These are phyloP conservation scores for Agrostemma githago DNA, from an alignment of 148 eudicot species.

Conservation along the genomic window DNA sequence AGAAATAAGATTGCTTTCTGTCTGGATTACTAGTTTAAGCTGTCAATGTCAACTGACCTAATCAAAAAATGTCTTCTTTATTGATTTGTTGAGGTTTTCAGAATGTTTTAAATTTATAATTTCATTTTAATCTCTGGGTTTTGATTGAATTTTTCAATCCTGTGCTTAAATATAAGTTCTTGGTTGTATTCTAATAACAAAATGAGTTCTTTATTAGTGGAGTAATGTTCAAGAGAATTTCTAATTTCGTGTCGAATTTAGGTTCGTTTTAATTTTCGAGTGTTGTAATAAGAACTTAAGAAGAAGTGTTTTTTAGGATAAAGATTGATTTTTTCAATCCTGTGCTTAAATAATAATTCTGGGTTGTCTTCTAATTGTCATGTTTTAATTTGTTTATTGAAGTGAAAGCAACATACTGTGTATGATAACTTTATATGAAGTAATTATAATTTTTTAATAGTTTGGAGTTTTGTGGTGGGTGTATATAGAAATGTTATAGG, in stretches of 20 bases:
- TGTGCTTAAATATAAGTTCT: too few species aligned
- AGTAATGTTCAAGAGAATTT: too few species aligned
- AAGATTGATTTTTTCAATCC: slow-evolving; percentile 8
- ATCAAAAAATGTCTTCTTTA: neutral
- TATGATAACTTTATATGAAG: neutral
- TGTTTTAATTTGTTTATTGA: neutral
- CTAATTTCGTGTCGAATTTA: too few species aligned
- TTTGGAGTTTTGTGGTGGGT: slow-evolving; percentile 9
- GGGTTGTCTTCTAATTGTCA: slow-evolving; percentile 17
- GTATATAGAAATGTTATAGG: slow-evolving; percentile 23
- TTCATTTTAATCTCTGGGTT: too few species aligned
- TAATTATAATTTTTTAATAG: slow-evolving; percentile 7
- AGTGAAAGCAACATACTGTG: slow-evolving; percentile 17
- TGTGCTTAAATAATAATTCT: slow-evolving; percentile 19
- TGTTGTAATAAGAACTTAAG: neutral
- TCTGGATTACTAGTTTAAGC: neutral
- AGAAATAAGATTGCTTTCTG: neutral
- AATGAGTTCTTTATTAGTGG: too few species aligned
- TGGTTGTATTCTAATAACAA: too few species aligned
- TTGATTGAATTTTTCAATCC: too few species aligned
- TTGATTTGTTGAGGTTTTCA: slow-evolving; percentile 29
- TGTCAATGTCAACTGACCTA: slow-evolving; percentile 23
- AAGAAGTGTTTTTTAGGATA: too few species aligned
- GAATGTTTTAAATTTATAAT: neutral
- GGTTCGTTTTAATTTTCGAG: neutral